A percentile compares a stretch with the other conserved stretches of the same genome.
These are phyloP conservation scores for Fusarium mangiferae DNA, from an alignment of 2,329 filamentous ascomycete species.

Conservation along the genomic window DNA sequence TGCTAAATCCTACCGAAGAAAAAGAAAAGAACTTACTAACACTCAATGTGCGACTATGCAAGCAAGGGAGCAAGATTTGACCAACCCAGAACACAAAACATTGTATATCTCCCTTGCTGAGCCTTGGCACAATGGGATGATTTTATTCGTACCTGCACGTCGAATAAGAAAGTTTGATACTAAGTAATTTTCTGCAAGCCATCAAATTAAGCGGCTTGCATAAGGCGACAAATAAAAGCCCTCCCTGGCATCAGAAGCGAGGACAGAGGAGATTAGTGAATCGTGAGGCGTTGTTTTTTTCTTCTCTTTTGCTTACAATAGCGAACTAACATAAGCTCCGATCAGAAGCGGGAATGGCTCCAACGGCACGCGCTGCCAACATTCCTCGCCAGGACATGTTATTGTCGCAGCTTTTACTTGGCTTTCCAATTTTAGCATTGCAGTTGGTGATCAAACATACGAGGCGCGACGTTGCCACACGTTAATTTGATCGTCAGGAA, in stretches of 20 bases:
- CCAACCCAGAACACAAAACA: background rate
- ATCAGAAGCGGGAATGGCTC: constrained; percentile 12
- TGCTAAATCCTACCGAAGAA: background rate
- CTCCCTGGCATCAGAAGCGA: constrained; percentile 12
- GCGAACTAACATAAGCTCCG: background rate
- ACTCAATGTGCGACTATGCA: background rate
- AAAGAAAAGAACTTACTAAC: background rate
- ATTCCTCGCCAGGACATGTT: constrained; percentile 7
- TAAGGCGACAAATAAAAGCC: constrained; percentile 15
- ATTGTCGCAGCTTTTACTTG: background rate
- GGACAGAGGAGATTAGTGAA: constrained; percentile 13
- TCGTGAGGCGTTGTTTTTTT: constrained; percentile 7
- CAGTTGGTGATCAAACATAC: background rate
- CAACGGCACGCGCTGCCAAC: constrained; percentile 7
- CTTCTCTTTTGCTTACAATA: background rate
- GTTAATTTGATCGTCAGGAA: constrained; percentile 26
- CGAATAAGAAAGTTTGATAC: background rate
- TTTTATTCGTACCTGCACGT: background rate
- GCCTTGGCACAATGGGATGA: constrained; percentile 4
- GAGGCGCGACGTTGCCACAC: background rate
- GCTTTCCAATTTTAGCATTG: background rate
- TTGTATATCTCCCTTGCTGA: constrained; percentile 18
- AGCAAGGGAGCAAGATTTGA: constrained; percentile 20
- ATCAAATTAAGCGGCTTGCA: constrained; percentile 6
- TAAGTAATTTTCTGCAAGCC: constrained; percentile 16